Percentiles rank a stretch among this genome's conserved stretches.
Evolutionary conservation across 1,139 yeast genomes (phyloP).

Genomic region (Geotrichum carabidarum): DNA sequence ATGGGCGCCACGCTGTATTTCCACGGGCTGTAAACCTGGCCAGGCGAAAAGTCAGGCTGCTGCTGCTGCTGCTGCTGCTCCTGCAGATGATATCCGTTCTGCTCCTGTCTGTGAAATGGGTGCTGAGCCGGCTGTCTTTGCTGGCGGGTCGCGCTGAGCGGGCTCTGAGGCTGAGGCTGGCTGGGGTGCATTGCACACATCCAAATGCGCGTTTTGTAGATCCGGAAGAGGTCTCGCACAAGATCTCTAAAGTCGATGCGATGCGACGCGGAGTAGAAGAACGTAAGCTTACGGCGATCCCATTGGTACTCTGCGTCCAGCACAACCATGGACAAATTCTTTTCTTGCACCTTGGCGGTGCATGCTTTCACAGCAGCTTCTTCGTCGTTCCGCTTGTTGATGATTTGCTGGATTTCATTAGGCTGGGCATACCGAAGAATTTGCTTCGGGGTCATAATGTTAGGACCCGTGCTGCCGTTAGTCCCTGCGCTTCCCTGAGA

Average conservation of each 20-base stretch:
- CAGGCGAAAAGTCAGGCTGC: neutral
- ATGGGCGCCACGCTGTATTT: neutral
- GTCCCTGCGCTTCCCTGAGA: neutral
- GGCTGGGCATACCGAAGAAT: constrained; percentile 64
- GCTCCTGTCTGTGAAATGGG: constrained; percentile 1
- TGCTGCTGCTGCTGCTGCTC: constrained; percentile 3
- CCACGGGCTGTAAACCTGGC: neutral
- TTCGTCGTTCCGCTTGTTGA: constrained; percentile 62
- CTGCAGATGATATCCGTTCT: neutral
- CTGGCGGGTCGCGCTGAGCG: neutral
- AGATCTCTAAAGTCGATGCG: constrained; percentile 89
- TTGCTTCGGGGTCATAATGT: constrained; percentile 55
- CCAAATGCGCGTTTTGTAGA: constrained; percentile 96
- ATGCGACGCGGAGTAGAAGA: constrained; percentile 76
- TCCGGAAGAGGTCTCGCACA: constrained; percentile 85
- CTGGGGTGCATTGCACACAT: constrained; percentile 67
- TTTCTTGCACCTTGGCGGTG: constrained; percentile 53
- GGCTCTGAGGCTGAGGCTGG: neutral
- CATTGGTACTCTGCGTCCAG: constrained; percentile 88
- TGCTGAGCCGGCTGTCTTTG: constrained; percentile 9
- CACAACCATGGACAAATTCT: constrained; percentile 45
- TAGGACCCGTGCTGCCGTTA: neutral
- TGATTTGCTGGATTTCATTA: constrained; percentile 55
- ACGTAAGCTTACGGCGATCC: constrained; percentile 88
- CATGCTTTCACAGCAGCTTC: constrained; percentile 61